phyloP scores from a whole-genome alignment of 164 flowering plant genomes.

The Malania oleifera region DNA sequence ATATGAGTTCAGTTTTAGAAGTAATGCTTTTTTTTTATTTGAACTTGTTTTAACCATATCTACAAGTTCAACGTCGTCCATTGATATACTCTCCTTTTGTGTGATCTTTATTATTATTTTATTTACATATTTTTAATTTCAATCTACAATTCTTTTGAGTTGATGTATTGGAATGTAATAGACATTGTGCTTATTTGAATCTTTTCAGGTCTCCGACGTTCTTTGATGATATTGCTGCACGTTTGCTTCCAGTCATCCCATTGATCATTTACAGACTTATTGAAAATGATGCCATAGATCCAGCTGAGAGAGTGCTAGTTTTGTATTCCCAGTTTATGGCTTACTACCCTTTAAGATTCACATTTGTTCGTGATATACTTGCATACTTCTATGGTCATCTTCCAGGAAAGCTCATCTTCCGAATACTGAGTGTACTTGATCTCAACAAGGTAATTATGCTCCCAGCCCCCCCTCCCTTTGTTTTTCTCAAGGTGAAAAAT shows the following conservation, averaged over 20 bases:
- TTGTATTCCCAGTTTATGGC: constrained; percentile 62
- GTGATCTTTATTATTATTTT: background rate
- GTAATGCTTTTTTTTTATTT: too few species aligned
- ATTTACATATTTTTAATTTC: background rate
- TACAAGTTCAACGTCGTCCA: background rate
- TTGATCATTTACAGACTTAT: constrained; percentile 81
- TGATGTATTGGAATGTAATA: background rate
- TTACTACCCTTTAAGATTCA: constrained; percentile 79
- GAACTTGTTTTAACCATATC: background rate
- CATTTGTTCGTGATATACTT: constrained; percentile 95
- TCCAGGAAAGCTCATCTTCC: constrained; percentile 81
- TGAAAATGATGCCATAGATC: constrained; percentile 85
- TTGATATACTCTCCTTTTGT: background rate
- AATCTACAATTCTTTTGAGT: background rate
- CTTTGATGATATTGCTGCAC: constrained; percentile 95
- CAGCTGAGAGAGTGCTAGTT: constrained; percentile 74
- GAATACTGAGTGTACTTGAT: constrained; percentile 79
- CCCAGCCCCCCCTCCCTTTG: background rate
- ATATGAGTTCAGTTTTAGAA: too few species aligned
- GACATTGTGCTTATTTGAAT: background rate
- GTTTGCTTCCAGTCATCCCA: constrained; percentile 92
- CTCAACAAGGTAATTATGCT: constrained; percentile 61
- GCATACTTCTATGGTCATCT: constrained; percentile 96
- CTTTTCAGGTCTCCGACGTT: constrained; percentile 73
- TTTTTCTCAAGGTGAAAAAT: background rate